Evolutionary conservation across 2,329 filamentous ascomycete genomes (phyloP).

Genomic region (Aspergillus pseudonomiae): DNA sequence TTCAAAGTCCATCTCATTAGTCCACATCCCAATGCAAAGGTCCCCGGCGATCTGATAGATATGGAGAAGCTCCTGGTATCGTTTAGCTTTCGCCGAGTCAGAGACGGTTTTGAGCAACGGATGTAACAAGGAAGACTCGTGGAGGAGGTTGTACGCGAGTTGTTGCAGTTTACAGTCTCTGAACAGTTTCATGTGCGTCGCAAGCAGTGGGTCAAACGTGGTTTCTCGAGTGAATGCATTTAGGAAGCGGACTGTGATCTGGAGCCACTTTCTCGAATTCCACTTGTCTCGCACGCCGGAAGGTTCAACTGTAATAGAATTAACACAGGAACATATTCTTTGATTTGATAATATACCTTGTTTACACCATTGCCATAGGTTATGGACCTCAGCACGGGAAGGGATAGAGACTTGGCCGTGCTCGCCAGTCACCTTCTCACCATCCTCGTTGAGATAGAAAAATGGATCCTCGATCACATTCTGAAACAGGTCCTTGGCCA

Average conservation of each 20-base stretch:
- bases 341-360: background rate
- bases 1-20: background rate
- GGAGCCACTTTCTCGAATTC: background rate
- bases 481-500: background rate
- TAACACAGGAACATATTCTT: background rate
- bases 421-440: background rate
- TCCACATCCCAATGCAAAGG: background rate
- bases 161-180: background rate
- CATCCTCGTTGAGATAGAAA: background rate
- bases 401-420: background rate
- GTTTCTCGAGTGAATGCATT: background rate
- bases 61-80: background rate
- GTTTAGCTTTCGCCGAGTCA: background rate
- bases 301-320: background rate
- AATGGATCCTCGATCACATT: background rate
- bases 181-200: background rate
- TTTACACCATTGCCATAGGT: background rate
- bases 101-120: background rate
- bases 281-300: background rate
- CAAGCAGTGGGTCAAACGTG: background rate
- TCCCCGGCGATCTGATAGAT: background rate
- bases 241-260: background rate
- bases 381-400: background rate
- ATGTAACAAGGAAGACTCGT: background rate
- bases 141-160: background rate